A percentile compares a stretch with the other conserved stretches of the same genome.
Evolutionary conservation across 1,139 yeast species (phyloP).

Genomic region (Candida neerlandica): DNA sequence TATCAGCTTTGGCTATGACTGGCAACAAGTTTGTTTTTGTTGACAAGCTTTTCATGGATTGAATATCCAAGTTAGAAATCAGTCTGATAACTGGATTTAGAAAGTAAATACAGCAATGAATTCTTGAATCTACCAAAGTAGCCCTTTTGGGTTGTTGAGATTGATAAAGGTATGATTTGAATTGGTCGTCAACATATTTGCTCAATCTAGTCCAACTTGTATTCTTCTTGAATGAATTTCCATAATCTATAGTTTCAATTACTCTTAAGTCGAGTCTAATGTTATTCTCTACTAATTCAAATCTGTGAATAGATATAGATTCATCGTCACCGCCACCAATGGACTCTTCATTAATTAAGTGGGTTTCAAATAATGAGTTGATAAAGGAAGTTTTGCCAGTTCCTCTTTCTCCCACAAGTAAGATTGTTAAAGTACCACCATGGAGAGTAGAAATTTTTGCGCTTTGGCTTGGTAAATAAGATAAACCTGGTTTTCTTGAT

Average conservation of each 20-base stretch:
- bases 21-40: conserved; percentile 74
- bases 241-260: conserved; percentile 40
- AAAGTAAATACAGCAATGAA: conserved; percentile 79
- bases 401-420: conserved; percentile 79
- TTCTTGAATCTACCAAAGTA: conserved; percentile 54
- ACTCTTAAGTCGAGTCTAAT: conserved; percentile 52
- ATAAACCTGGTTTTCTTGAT: conserved; percentile 22
- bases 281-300: conserved; percentile 51
- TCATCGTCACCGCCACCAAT: conserved; percentile 9
- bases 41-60: conserved; percentile 67
- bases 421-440: conserved; percentile 53
- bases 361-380: conserved; percentile 48
- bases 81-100: conserved; percentile 59
- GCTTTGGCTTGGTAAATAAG: conserved; percentile 30
- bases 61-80: conserved; percentile 61
- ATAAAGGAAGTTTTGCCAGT: conserved; percentile 83
- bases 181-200: conserved; percentile 63
- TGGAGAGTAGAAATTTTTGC: conserved; percentile 21
- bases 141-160: conserved; percentile 72
- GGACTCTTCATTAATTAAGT: conserved; percentile 13
- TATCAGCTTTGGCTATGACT: conserved; percentile 74
- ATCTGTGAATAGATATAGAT: conserved; percentile 29
- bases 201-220: conserved; percentile 61
- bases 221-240: conserved; percentile 40
- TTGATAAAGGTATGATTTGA: conserved; percentile 57